Base-by-base conservation (phyloP, 805 yeast species). In the Wickerhamiella domercqiae region DNA sequence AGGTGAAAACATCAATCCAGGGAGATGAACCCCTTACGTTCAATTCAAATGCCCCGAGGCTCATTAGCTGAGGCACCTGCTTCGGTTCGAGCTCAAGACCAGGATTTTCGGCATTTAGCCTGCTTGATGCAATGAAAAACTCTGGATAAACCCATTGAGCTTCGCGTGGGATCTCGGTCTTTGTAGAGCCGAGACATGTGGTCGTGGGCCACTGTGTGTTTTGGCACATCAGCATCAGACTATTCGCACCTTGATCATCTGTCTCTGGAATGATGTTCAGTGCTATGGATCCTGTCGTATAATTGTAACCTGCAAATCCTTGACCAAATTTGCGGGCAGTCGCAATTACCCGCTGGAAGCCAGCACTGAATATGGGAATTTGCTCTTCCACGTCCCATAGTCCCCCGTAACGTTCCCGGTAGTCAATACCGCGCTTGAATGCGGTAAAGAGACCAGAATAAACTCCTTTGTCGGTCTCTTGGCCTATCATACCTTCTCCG, bases 381-480 rank as follows among this genome's bases (percentile, higher is more conserved):
- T 48, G 40, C 3, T 57, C 33, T 21, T 52, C 50, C 2, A 50
- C 52, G 29, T 61, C 53, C 51, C 61, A 67, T 34, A 77, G 61
- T 35, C 62, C 54, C 14, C 62, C 59, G 53, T 77, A 77, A 36
- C 64, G 64, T 5, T 59, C 42, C 48, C 75, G 60, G 51, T 71
- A 62, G 20, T 56, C 41, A 13, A 55, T 51, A 24, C 83, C 84
- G 44, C 68, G 68, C 34, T 54, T 53, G 48, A 52, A 57, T 44
- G 69, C 70, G 41, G 68, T 66, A 19, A 59, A 47, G 18, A 70
- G 57, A 6, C 83, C 84, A 20, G 70, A 59, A 44, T 66, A 75
- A 2, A 69, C 63, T 1, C 67, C 64, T 24, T 9, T 24, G 26
- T 24, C 26, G 13, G 26, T 24, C 13, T 24, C 26, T 24, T 9